phyloP scores from a whole-genome alignment of 2,329 filamentous ascomycete genomes.

The Trichoderma guizhouense region DNA sequence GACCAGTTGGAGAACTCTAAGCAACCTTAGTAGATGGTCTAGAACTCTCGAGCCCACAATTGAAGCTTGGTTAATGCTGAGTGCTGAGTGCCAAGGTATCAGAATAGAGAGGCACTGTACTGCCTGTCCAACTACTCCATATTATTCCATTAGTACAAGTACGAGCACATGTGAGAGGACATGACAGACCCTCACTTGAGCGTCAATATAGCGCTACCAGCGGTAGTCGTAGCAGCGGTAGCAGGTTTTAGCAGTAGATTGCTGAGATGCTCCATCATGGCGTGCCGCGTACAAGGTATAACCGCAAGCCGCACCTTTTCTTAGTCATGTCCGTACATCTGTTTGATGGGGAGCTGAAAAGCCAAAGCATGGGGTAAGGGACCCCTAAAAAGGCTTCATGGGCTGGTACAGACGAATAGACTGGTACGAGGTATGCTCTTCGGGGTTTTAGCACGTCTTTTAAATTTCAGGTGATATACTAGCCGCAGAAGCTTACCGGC shows the following conservation, averaged over 20 bases:
- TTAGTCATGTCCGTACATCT: not conserved
- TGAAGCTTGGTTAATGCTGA: not conserved
- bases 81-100: not conserved
- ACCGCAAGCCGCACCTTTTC: not conserved
- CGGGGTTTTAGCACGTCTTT: not conserved
- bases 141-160: not conserved
- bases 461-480: not conserved
- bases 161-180: not conserved
- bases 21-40: constrained; percentile 3
- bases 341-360: not conserved
- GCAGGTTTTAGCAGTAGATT: not conserved
- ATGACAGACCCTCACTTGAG: not conserved
- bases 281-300: not conserved
- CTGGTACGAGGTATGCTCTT: not conserved
- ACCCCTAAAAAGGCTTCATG: not conserved
- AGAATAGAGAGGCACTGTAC: not conserved
- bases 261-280: constrained; percentile 8
- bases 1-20: constrained; percentile 6
- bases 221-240: not conserved
- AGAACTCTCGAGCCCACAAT: constrained; percentile 9
- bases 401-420: not conserved
- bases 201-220: not conserved
- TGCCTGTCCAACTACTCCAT: constrained; percentile 1
- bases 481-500: not conserved
- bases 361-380: not conserved